Percentiles rank a stretch among this genome's conserved stretches.
phyloP scores from a whole-genome alignment of 257 asterid genomes.

The Nicotiana otophora region DNA sequence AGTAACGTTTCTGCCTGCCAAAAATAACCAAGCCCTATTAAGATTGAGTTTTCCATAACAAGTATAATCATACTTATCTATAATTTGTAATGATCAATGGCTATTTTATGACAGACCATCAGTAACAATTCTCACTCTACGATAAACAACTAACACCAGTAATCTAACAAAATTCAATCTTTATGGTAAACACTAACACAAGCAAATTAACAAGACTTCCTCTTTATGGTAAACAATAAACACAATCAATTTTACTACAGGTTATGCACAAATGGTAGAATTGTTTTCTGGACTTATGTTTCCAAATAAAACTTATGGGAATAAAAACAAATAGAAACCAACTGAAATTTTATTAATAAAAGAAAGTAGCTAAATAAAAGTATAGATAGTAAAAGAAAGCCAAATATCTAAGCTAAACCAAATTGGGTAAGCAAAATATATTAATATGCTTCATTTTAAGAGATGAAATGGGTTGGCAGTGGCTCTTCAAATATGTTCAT shows the following conservation, averaged over 20 bases:
- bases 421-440: too few relatives aligned
- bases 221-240: not conserved
- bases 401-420: too few relatives aligned
- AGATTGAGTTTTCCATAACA: not conserved
- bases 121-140: not conserved
- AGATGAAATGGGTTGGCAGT: too few relatives aligned
- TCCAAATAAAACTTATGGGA: too few relatives aligned
- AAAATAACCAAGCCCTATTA: slow-evolving; percentile 13
- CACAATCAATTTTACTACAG: not conserved
- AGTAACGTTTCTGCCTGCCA: slow-evolving; percentile 90
- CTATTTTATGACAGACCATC: not conserved
- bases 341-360: too few relatives aligned
- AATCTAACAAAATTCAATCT: not conserved
- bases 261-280: too few relatives aligned
- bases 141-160: not conserved
- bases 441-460: too few relatives aligned
- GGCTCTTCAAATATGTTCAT: too few relatives aligned
- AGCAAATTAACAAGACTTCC: not conserved
- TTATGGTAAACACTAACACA: not conserved
- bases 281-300: too few relatives aligned
- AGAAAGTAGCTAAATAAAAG: too few relatives aligned
- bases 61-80: not conserved
- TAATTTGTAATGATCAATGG: not conserved
- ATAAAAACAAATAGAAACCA: too few relatives aligned
- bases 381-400: too few relatives aligned